Evolutionary conservation across 2,329 filamentous ascomycete genomes (phyloP), one percentile per base, ranked within the genome.

Genomic region (Bipolaris victoriae): DNA sequence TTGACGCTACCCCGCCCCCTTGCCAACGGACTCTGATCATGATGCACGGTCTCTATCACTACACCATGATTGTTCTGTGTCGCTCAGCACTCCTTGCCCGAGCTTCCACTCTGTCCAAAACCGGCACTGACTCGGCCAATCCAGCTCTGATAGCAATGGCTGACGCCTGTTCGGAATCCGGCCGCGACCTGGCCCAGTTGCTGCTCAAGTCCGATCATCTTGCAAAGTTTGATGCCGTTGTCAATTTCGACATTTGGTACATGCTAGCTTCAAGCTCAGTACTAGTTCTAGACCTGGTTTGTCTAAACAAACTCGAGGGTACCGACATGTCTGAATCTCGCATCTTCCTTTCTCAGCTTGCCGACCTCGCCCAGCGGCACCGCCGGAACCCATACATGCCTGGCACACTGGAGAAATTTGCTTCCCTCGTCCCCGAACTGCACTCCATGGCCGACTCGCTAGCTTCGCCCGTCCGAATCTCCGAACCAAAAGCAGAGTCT

Each of bases 211-310:
- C 80, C 0, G 76, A 77, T n/a, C 49, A 68, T 2, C 69, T 75
- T 39, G 67, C 68, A 5, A 75, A 73, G 39, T 78, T 80, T 48
- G 76, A 80, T 57, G 64, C 73, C n/a, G 70, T 77, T 74, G 1
- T 78, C 76, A 73, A 9, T 26, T 78, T 73, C 65, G 79, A 81
- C 48, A 64, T 77, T 4, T 81, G 77, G 70, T 79, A 76, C 40
- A 64, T 75, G 3, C 71, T 79, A 40, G 63, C 76, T 15, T 72
- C 77, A 1, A 72, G 71, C 41, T 73, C 78, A 7, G 65, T 75
- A 1, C 70, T 79, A 1, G 74, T 78, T 1, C 70, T 80, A 5
- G 73, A 77, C 39, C 65, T 80, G 6, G 69, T 71, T 46, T 78
- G 66, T 45, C 49, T 66, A 26, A 63, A 68, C 37, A 67, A 67